phyloP scores from a whole-genome alignment of 208 protist species.

The Histomonas meleagridis region DNA sequence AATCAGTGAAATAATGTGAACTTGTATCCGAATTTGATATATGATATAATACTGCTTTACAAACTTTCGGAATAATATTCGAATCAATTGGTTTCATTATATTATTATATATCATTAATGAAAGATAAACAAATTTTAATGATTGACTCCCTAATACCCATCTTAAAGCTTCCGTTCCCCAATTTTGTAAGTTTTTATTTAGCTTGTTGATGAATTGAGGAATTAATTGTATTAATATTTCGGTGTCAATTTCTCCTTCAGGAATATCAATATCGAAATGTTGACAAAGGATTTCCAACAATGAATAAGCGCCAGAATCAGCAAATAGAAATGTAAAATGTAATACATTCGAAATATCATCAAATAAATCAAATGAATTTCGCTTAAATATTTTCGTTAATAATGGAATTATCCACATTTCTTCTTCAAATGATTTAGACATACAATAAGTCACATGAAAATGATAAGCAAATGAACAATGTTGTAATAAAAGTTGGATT shows the following conservation, averaged over 20 bases:
- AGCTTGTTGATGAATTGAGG: background rate
- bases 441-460: background rate
- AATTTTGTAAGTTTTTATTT: background rate
- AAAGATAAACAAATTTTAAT: background rate
- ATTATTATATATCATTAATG: background rate
- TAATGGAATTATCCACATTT: background rate
- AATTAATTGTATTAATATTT: background rate
- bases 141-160: background rate
- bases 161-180: background rate
- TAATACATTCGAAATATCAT: background rate
- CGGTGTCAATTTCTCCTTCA: background rate
- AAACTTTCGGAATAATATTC: background rate
- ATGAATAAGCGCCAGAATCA: background rate
- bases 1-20: background rate
- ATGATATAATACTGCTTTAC: background rate
- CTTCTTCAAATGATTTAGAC: background rate
- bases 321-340: background rate
- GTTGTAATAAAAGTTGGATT: background rate
- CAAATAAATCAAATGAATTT: background rate
- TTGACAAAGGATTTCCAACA: background rate
- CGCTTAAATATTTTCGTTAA: background rate
- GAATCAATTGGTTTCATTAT: background rate
- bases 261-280: background rate
- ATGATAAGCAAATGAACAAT: conserved; percentile 25
- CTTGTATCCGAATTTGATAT: background rate